These are phyloP conservation scores for Persicaria tinctoria DNA, from an alignment of 148 eudicot genomes.

Conservation along the genomic window DNA sequence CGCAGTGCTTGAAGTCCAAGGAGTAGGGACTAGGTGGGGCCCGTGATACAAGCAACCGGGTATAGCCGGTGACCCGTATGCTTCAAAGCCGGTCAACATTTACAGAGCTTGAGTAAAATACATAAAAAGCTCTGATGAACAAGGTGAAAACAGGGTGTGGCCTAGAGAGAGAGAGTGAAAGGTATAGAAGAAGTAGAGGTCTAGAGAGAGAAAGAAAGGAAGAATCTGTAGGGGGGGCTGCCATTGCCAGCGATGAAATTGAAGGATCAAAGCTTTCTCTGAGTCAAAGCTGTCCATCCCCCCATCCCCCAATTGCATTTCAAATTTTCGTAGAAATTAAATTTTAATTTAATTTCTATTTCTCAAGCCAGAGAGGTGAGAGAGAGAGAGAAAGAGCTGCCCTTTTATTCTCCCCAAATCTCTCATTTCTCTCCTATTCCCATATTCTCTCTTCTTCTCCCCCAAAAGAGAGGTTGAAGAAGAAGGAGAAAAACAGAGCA, in stretches of 20 bases:
- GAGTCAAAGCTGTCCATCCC: conserved; percentile 38
- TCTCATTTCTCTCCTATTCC: not conserved
- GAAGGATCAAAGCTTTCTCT: conserved; percentile 63
- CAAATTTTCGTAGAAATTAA: not conserved
- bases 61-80: not conserved
- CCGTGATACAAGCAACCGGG: conserved; percentile 7
- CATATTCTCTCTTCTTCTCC: conserved; percentile 14
- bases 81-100: conserved; percentile 5
- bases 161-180: not conserved
- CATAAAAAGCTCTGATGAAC: not conserved
- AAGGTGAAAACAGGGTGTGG: conserved; percentile 5
- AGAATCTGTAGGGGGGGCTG: conserved; percentile 7
- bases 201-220: conserved; percentile 22
- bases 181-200: not conserved
- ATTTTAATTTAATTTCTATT: not conserved
- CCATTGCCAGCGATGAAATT: conserved; percentile 75
- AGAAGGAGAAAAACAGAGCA: not conserved
- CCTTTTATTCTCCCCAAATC: conserved; percentile 11
- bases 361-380: not conserved
- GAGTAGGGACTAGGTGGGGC: not conserved
- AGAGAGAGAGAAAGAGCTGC: conserved; percentile 2
- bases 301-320: not conserved
- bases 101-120: not conserved
- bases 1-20: not conserved
- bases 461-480: conserved; percentile 15